Base-by-base conservation (phyloP, 2,329 filamentous ascomycete genomes). In the Colletotrichum sp. region DNA sequence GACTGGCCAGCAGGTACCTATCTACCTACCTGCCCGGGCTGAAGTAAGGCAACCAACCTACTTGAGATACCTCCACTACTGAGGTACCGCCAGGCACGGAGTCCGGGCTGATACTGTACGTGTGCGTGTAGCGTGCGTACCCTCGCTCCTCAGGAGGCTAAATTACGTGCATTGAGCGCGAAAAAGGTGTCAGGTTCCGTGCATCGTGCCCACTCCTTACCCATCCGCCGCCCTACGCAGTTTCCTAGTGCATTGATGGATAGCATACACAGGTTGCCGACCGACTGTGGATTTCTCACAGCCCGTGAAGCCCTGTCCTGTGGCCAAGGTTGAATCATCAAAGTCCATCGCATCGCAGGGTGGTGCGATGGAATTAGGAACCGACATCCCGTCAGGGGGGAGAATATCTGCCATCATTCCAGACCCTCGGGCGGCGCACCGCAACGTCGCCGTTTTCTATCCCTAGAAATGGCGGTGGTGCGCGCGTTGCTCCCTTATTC, bases 131-230 rank as follows among this genome's bases (percentile, higher is more conserved):
- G 43, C 34, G 24, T 28, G 36, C n/a, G 48, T 21, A 57, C 65
- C 28, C 32, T 67, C 24, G 21, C 34, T 68, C 36, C 36, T 43
- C 36, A 18, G 16, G 43, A 21, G n/a, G 18, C 43, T 48, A 48
- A 68, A 68, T 68, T 68, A 68, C 32, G 32, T 68, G 66, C 66
- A 68, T 59, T 60, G 30, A 60, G 66, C 66, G 66, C 66, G 32
- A 68, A 60, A 68, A 34, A 52, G 43, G 43, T 52, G 43, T 52
- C 12, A 52, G 43, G n/a, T 52, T 52, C 43, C n/a, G 43, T 52
- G n/a, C 43, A 52, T 52, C 10, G 10, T 52, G 43, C 43, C 18
- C n/a, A 21, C 43, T 13, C n/a, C 43, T 48, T n/a, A 43, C 36
- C 39, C 18, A n/a, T 39, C 24, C 18, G 39, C 48, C 39, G 48